phyloP scores from a whole-genome alignment of 352 stramenopile species.

The Albugo laibachii region DNA sequence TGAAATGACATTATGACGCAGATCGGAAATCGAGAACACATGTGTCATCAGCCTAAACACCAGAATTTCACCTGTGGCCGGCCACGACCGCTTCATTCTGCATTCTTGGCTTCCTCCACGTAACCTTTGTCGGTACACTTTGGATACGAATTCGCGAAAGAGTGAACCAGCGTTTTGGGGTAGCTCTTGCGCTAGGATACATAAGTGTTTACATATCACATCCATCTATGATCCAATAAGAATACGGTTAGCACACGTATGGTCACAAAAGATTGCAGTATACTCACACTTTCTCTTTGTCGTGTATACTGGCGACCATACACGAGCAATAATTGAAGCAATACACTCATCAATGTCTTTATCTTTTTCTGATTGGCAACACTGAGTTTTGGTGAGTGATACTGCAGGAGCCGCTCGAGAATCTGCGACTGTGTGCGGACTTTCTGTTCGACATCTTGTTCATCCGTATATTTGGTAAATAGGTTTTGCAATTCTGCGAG shows the following conservation, averaged over 20 bases:
- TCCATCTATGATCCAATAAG: slow-evolving; percentile 53
- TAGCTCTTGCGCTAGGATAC: slow-evolving; percentile 80
- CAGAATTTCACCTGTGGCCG: slow-evolving; percentile 75
- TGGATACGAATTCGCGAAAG: slow-evolving; percentile 77
- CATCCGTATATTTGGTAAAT: slow-evolving; percentile 77
- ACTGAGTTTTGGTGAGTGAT: slow-evolving; percentile 87
- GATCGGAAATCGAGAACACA: slow-evolving; percentile 89
- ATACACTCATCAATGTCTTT: slow-evolving; percentile 92
- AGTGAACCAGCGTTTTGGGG: slow-evolving; percentile 74
- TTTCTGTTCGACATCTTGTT: slow-evolving; percentile 24
- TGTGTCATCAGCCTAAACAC: slow-evolving; percentile 74
- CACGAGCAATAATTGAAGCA: slow-evolving; percentile 85
- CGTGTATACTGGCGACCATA: slow-evolving; percentile 61
- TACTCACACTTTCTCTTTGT: slow-evolving; percentile 40
- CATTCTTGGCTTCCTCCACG: no score
- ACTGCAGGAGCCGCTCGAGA: slow-evolving; percentile 82
- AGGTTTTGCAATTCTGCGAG: slow-evolving; percentile 78
- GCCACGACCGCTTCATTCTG: slow-evolving; percentile 20
- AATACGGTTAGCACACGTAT: slow-evolving; percentile 2
- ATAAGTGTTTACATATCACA: slow-evolving; percentile 65
- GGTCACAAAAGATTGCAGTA: neutral
- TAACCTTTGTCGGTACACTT: slow-evolving; percentile 26
- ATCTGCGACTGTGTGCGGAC: slow-evolving; percentile 57
- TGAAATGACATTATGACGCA: slow-evolving; percentile 87
- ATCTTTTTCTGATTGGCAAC: slow-evolving; percentile 89